Base-by-base conservation (phyloP, 1,284 basidiomycete genomes). In the Malassezia restricta region DNA sequence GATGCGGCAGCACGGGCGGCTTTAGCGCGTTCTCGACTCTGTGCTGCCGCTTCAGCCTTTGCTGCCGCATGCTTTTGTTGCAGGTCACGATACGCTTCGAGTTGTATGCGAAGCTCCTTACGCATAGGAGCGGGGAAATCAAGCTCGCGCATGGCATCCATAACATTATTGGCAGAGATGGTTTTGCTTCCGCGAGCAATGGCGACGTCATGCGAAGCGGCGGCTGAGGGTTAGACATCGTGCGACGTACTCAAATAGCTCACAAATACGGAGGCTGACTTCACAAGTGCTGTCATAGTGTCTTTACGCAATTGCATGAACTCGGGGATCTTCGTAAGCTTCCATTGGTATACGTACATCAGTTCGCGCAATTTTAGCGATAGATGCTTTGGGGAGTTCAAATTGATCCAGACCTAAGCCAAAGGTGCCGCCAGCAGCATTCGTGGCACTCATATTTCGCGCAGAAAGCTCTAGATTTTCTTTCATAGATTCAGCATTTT, bases 181-280 rank as follows among this genome's bases (percentile, higher is more conserved):
- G 57, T 59, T 45, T 59, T 59, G 45, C 56, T 55, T 3, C 57
- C 57, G 8, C 44, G 49, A 8, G 54, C 57, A 4, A 52, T 17
- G 3, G 57, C 54, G 9, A 56, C 54, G 30, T 59, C 57, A 27
- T 51, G 50, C 43, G 57, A 54, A 6, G 54, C 53, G 8, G 54
- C 52, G 15, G 53, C 52, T 54, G n/a, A n/a, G 17, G 27, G 30
- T 43, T 15, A 33, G 20, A 5, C 11, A 35, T 20, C 31, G 33
- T 8, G 31, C 11, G 14, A 54, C 52, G 47, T 45, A 54, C 52
- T 50, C 24, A 59, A 33, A 33, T 59, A 59, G 52, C 49, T 59
- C 40, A 57, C 50, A 41, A 59, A 59, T 6, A 59, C 57, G 7
- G 57, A 56, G 11, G 54, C 38, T 5, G 52, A 46, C 45, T 59